A percentile compares a stretch with the other conserved stretches of the same genome.
Evolutionary conservation across 1,284 basidiomycete genomes (phyloP).

Genomic region (Ganoderma sp.): DNA sequence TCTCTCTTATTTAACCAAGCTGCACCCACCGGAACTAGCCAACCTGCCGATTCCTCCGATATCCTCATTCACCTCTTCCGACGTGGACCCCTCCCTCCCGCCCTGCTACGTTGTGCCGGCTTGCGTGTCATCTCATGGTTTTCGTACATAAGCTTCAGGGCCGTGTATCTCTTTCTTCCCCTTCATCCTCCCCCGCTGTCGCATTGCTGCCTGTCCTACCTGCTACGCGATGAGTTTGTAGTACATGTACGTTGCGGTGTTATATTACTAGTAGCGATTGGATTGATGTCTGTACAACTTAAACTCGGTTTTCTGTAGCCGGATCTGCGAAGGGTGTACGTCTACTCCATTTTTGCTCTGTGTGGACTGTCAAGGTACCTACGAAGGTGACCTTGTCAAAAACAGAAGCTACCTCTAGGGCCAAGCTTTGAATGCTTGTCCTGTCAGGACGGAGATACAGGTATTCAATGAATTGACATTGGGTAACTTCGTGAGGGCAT

Average conservation of each 20-base stretch:
- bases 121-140: slow-evolving; percentile 14
- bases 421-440: background rate
- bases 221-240: slow-evolving; percentile 32
- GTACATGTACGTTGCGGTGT: slow-evolving; percentile 35
- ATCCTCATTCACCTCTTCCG: slow-evolving; percentile 17
- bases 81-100: slow-evolving; percentile 19
- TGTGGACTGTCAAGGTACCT: background rate
- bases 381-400: no score
- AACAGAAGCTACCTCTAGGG: background rate
- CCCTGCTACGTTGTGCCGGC: slow-evolving; percentile 21
- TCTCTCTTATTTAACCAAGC: slow-evolving; percentile 32
- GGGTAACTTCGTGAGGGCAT: slow-evolving; percentile 5
- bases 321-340: background rate
- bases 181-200: slow-evolving; percentile 22
- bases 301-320: slow-evolving; percentile 10
- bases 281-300: slow-evolving; percentile 30
- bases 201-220: slow-evolving; percentile 33
- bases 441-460: no score
- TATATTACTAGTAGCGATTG: slow-evolving; percentile 37
- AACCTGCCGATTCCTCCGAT: slow-evolving; percentile 18
- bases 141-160: slow-evolving; percentile 28
- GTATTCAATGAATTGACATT: background rate
- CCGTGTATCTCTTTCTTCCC: slow-evolving; percentile 20
- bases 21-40: slow-evolving; percentile 22
- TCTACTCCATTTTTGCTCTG: background rate